Base-by-base conservation (phyloP, 2,329 filamentous ascomycete genomes). In the Venturia oleaginea region DNA sequence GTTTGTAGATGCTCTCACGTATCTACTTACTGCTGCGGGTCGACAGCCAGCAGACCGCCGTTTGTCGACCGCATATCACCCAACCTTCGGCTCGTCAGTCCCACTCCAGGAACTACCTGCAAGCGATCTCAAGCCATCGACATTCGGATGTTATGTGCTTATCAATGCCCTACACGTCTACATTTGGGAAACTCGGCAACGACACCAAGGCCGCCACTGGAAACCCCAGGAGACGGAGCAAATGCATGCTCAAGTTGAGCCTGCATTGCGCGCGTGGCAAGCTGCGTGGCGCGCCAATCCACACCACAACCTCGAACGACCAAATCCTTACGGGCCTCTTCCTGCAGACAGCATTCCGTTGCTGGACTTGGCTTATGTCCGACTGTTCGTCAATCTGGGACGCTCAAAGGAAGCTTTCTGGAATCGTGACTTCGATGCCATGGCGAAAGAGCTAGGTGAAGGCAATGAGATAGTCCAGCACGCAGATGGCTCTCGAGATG, bases 81-180 rank as follows among this genome's bases (percentile, higher is more conserved):
- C 72, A 63, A 71, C 72, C 22, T 83, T 84, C 65, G 79, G 80
- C 37, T 77, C 79, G n/a, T 74, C 73, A 42, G 70, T 76, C 37
- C 75, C 78, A 40, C 66, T 78, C 10, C 78, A 80, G 54, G 83
- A 86, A 10, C 71, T 82, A 1, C 77, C 83, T 1, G 79, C 83
- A 68, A 86, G 80, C 63, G 86, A 91, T 40, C 80, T 94, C 59
- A 86, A 84, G 68, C 91, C 92, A 0, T 97, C 93, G 76, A 92
- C 92, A 0, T 96, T 96, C 73, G 94, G 93, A 10, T 96, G 92
- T 73, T 81, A 97, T 37, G 84, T 97, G 6, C 78, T 99, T 67
- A 97, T 97, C 73, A 93, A 96, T 72, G 92, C 94, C 3, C 81
- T 97, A 30, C 94, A 97, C 77, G 97, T 97, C 70, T 97, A 96